Evolutionary conservation across 441 rosid species (phyloP), one percentile per base, ranked within the genome.

Genomic region (Arabidopsis hybrid): DNA sequence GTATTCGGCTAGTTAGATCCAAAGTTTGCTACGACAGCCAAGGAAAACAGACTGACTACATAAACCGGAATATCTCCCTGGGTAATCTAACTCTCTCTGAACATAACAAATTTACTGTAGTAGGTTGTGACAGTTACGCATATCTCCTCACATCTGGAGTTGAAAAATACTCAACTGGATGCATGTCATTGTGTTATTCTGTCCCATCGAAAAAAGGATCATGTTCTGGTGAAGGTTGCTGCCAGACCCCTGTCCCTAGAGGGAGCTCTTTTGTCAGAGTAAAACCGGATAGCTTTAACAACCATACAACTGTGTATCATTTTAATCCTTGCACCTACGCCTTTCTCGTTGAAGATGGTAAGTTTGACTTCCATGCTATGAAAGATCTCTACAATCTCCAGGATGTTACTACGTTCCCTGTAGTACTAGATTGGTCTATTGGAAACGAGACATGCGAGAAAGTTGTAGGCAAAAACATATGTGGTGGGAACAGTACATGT

Each of bases 211-310:
- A 4, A 50, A 3, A 64, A 3, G 76, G 76, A 16, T 3, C 45
- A 0, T 86, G 88, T 66, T 9, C 29, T 0, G 87, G 91, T 7
- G 17, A 50, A 1, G 92, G 89, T 0, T 88, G 86, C 46, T 82
- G 86, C 53, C 78, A 85, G 42, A 67, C 40, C 1, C 1, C 72
- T 2, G 8, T 64, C 14, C 55, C 68, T 7, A n/a, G 2, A 14
- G 39, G 26, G 8, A 43, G 8, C 4, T 4, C 1, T 0, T 1
- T 4, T 3, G 13, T 42, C 9, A 0, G 0, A 8, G 10, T 21
- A 16, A 1, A 0, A 0, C 10, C 49, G 2, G 0, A 10, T 3
- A 10, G 53, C 39, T 62, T 43, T 29, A 0, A 9, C 14, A 8
- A 36, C 46, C 8, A 1, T 0, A 52, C 9, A 18, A 14, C 36